Conservation (phyloP, 345 rosid genomes). For the Gossypium ekmanianum region DNA sequence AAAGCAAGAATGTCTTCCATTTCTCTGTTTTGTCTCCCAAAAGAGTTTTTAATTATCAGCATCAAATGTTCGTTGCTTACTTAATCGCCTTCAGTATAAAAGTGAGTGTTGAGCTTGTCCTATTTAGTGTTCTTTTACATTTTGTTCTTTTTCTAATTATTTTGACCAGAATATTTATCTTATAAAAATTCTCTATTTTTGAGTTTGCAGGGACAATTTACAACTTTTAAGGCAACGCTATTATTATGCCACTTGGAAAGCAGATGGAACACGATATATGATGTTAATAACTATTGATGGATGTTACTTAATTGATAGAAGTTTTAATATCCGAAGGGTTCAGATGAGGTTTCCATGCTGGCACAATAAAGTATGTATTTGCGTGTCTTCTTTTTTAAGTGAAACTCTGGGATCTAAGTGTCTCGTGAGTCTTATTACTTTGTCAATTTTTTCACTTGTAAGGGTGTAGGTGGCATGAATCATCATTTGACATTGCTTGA, state of each 20-base stretch:
- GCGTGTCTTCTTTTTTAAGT: slow-evolving; percentile 13
- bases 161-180: neutral
- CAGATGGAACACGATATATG: slow-evolving; percentile 98
- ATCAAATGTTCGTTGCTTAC: neutral
- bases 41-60: neutral
- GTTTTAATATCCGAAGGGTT: slow-evolving; percentile 81
- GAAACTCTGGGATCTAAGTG: slow-evolving; percentile 8
- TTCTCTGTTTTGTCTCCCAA: neutral
- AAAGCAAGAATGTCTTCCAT: neutral
- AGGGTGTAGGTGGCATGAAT: slow-evolving; percentile 74
- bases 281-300: slow-evolving; percentile 89
- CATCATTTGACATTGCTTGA: slow-evolving; percentile 91
- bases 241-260: slow-evolving; percentile 99
- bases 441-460: slow-evolving; percentile 26
- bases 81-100: neutral
- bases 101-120: slow-evolving; percentile 2
- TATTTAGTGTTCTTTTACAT: slow-evolving; percentile 21
- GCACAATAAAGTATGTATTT: slow-evolving; percentile 57
- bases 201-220: slow-evolving; percentile 69
- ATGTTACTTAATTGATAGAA: slow-evolving; percentile 81
- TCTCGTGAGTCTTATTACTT: slow-evolving; percentile 9
- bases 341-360: slow-evolving; percentile 96
- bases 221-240: slow-evolving; percentile 87
- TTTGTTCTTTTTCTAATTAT: neutral
- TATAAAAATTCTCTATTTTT: slow-evolving; percentile 8